phyloP scores from a whole-genome alignment of 2,329 filamentous ascomycete genomes.

The Thelonectria rubi region DNA sequence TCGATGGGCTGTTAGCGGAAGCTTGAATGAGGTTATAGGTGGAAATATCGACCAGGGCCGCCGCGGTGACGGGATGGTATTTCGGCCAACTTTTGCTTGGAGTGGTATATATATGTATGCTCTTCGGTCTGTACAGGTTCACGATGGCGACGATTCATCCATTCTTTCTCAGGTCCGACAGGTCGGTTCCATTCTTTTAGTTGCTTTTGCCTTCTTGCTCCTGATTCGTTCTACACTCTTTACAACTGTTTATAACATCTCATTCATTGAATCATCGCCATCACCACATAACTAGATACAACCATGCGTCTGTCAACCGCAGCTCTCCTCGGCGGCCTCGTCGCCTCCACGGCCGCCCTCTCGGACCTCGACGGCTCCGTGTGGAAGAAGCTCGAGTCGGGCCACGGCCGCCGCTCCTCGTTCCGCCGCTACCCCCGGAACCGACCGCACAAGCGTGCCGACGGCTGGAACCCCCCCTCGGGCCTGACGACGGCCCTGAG shows the following conservation, averaged over 20 bases:
- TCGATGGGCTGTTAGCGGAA: neutral
- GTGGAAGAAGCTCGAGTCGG: conserved; percentile 28
- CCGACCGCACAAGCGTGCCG: conserved; percentile 32
- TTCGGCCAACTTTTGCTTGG: neutral
- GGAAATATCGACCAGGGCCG: conserved; percentile 1
- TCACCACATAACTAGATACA: neutral
- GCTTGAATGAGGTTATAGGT: conserved; percentile 1
- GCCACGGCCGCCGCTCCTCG: conserved; percentile 9
- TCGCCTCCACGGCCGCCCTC: conserved; percentile 19
- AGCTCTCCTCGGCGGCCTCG: conserved; percentile 16
- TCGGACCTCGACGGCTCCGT: conserved; percentile 33
- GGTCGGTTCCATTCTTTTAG: conserved; percentile 10
- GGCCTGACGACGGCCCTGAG: conserved; percentile 22
- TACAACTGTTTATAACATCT: neutral
- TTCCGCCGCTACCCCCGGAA: conserved; percentile 14
- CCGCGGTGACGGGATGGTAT: neutral
- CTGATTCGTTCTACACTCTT: neutral
- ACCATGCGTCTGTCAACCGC: conserved; percentile 13
- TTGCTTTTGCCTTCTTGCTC: neutral
- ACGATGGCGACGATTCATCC: neutral
- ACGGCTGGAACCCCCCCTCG: conserved; percentile 32
- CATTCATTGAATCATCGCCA: neutral
- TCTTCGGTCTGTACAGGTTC: neutral
- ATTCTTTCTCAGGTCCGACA: conserved; percentile 15
- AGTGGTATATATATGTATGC: neutral